Evolutionary conservation across 1,284 basidiomycete genomes (phyloP), one percentile per base, ranked within the genome.

Genomic region (Boletellus sp.): DNA sequence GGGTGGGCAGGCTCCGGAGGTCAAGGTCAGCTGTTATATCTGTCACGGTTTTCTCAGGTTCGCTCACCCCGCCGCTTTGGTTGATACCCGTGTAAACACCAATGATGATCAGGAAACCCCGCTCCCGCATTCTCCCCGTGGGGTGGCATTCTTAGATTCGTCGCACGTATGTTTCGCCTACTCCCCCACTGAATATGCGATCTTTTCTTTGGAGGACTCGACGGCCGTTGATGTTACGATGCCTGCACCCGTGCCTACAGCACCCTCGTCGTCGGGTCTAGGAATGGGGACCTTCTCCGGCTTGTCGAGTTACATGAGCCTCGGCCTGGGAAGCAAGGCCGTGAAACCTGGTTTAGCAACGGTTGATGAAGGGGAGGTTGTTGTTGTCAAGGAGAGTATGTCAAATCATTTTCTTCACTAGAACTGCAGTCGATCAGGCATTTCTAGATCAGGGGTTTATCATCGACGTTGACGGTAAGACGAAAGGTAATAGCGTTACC

Each of bases 251-350:
- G 61, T 67, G 10, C 59, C 70, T 24, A 66, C 79, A 12, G 71
- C 72, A 43, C 64, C 77, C 32, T 75, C 74, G 73, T 80, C 60
- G 76, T 81, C 26, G 10, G 54, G 60, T 35, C 39, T 67, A 15
- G 63, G 65, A 22, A 87, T 85, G 75, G 83, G 83, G 28, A 85
- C 90, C 0, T 74, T 95, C 33, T 83, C 81, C 0, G 65, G 91
- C 1, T 71, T 95, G 16, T 87, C 91, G 11, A 91, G 91, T 12
- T 95, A 96, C 64, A 93, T 97, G 82, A 91, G 89, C 12, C 71
- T 95, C 36, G 89, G 89, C 1, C 70, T 89, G 18, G 89, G 88
- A 4, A 77, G 82, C 11, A 90, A 85, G 63, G 77, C 81, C 5
- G 78, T 81, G 5, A 91, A 86, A 58, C 85, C 91, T 3, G 77